phyloP scores from a whole-genome alignment of 2,329 filamentous ascomycete species.

The Sporothrix humicola region DNA sequence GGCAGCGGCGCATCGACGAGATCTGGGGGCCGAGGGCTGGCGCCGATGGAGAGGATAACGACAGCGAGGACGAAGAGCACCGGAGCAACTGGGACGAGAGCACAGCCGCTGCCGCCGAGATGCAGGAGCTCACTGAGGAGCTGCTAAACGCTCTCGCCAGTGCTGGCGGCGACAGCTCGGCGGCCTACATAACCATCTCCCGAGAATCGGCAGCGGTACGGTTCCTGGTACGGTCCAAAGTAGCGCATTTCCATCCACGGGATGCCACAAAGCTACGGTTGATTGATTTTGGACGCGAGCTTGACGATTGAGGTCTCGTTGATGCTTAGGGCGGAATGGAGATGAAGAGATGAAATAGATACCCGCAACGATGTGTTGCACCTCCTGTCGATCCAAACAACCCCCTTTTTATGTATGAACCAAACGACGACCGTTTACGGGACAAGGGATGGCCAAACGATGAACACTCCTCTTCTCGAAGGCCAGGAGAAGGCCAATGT shows the following conservation, averaged over 20 bases:
- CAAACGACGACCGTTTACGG: no score
- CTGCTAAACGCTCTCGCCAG: slow-evolving; percentile 64
- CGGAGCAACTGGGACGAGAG: slow-evolving; percentile 52
- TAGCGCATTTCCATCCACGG: slow-evolving; percentile 68
- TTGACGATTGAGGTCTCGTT: slow-evolving; percentile 54
- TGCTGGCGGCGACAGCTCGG: slow-evolving; percentile 59
- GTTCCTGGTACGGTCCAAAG: slow-evolving; percentile 68
- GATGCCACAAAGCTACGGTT: slow-evolving; percentile 65
- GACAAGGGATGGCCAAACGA: slow-evolving; percentile 4
- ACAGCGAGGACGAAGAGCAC: background rate
- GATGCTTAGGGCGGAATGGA: background rate
- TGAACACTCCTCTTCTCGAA: background rate
- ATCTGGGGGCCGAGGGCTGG: slow-evolving; percentile 58
- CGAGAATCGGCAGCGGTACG: slow-evolving; percentile 67
- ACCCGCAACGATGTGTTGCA: slow-evolving; percentile 12
- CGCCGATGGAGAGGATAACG: background rate
- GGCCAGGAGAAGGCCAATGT: background rate
- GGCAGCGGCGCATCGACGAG: slow-evolving; percentile 67
- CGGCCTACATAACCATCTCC: slow-evolving; percentile 63
- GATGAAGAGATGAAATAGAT: background rate
- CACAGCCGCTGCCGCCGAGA: slow-evolving; percentile 59
- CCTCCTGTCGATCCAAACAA: slow-evolving; percentile 27
- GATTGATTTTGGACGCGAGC: slow-evolving; percentile 67
- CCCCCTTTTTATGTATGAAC: background rate
- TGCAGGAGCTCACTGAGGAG: slow-evolving; percentile 65